These are phyloP conservation scores for Mortierella hygrophila DNA, from an alignment of 192 early-diverging fungal genomes.

Conservation along the genomic window DNA sequence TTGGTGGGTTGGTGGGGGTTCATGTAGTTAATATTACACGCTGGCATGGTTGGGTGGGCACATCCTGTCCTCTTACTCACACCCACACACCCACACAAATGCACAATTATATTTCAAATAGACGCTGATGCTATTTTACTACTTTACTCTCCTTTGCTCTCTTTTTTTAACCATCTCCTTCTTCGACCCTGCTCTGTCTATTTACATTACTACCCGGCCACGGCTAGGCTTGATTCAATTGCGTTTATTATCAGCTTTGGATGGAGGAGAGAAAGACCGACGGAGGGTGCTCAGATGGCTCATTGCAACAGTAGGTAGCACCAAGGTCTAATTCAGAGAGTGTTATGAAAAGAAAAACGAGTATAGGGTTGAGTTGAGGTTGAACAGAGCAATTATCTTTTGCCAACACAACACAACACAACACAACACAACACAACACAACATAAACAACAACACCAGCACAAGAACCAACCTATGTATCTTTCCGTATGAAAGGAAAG, in stretches of 20 bases:
- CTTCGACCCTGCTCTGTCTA: neutral
- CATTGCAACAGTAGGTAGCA: neutral
- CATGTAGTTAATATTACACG: too few relatives aligned
- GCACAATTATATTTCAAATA: too few relatives aligned
- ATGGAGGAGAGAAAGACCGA: neutral
- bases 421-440: neutral
- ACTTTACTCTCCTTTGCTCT: neutral
- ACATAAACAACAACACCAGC: neutral
- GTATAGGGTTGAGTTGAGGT: neutral
- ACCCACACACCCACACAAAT: too few relatives aligned
- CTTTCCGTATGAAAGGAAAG: neutral
- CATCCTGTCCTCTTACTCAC: too few relatives aligned
- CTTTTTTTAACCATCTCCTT: constrained; percentile 7
- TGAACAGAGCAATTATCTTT: constrained; percentile 7
- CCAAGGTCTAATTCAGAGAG: constrained; percentile 1
- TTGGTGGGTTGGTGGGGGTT: too few relatives aligned
- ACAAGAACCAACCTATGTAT: neutral
- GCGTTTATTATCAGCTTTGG: neutral
- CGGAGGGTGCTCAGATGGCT: constrained; percentile 5
- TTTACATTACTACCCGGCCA: neutral
- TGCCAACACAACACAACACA: neutral
- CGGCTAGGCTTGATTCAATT: neutral
- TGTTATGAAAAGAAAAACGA: neutral
- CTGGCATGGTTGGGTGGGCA: too few relatives aligned
- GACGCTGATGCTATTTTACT: neutral